Evolutionary conservation across 2,329 filamentous ascomycete species (phyloP), one percentile per base, ranked within the genome.

Genomic region (Leptosphaerulina australis): DNA sequence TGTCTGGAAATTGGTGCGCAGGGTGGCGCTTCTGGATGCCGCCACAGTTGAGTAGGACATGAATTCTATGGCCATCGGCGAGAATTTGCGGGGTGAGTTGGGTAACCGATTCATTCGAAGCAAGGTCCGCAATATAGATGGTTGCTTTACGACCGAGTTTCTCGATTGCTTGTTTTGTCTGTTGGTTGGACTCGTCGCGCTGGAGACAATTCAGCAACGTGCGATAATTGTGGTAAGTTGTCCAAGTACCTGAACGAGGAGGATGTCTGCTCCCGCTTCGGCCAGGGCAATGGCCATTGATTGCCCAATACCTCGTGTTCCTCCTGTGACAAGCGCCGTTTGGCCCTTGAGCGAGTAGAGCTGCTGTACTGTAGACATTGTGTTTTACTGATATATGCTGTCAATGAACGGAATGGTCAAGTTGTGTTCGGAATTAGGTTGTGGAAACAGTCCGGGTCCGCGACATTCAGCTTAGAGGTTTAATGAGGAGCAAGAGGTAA

Each of bases 1-100:
- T 75, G 67, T 88, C 83, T 0, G 90, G 90, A 68, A 96, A 96
- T 51, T 81, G 73, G 62, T 91, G 84, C 33, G 87, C 85, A 0
- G 88, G 84, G 71, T 94, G 88, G 11, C 91, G 81, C 55, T 85
- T 81, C 73, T 96, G 91, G 68, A 96, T 92, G 20, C 91, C 91
- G 14, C 88, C 91, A 75, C 89, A 93, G 76, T 92, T 96, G 62
- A 96, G 77, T 6, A 96, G 82, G 66, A 95, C 89, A 67, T 89
- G 82, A 56, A 95, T 83, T 67, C 83, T 80, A 56, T 79, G 74
- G 38, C 81, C 82, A 64, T 86, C 83, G 31, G 78, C 74, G n/a
- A 89, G 76, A 47, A 91, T 72, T 20, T 75, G 74, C 18, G 86
- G 82, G 1, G 84, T 76, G 2, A 92, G 78, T 0, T 75, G 72